These are phyloP conservation scores for Coffea humblotiana DNA, from an alignment of 305 asterid genomes.

Conservation along the genomic window DNA sequence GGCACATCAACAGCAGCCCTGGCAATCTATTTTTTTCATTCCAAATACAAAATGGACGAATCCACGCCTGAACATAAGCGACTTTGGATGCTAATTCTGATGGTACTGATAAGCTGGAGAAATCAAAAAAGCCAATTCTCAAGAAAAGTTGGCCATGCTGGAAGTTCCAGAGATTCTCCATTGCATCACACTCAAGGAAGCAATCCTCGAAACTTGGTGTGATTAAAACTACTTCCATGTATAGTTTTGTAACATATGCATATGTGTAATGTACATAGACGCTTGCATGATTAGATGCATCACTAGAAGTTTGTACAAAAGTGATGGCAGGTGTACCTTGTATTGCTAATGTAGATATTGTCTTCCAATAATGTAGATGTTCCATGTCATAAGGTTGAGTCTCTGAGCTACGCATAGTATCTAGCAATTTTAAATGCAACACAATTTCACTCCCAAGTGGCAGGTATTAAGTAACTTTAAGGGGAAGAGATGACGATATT, in stretches of 20 bases:
- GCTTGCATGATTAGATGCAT: too few species aligned
- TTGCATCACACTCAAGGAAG: not conserved
- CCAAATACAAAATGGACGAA: not conserved
- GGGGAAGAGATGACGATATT: too few species aligned
- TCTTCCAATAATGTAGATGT: too few species aligned
- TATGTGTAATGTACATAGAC: too few species aligned
- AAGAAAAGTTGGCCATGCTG: not conserved
- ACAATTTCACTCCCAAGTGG: too few species aligned
- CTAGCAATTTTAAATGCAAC: too few species aligned
- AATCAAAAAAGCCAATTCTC: not conserved
- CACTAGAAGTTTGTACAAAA: too few species aligned
- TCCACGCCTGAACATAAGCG: not conserved
- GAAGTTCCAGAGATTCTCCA: not conserved
- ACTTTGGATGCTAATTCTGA: not conserved
- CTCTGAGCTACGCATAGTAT: too few species aligned
- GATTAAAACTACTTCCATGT: not conserved
- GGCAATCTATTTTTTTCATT: constrained; percentile 21
- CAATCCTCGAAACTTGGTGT: not conserved
- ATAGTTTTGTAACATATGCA: not conserved
- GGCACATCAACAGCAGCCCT: constrained; percentile 30
- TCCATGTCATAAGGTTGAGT: too few species aligned
- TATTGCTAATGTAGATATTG: not conserved
- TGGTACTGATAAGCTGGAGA: not conserved
- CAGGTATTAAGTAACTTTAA: too few species aligned
- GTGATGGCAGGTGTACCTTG: too few species aligned